A percentile compares a stretch with the other conserved stretches of the same genome.
These are phyloP conservation scores for Kodamaea neixiangensis DNA, from an alignment of 805 yeast genomes.

Conservation along the genomic window DNA sequence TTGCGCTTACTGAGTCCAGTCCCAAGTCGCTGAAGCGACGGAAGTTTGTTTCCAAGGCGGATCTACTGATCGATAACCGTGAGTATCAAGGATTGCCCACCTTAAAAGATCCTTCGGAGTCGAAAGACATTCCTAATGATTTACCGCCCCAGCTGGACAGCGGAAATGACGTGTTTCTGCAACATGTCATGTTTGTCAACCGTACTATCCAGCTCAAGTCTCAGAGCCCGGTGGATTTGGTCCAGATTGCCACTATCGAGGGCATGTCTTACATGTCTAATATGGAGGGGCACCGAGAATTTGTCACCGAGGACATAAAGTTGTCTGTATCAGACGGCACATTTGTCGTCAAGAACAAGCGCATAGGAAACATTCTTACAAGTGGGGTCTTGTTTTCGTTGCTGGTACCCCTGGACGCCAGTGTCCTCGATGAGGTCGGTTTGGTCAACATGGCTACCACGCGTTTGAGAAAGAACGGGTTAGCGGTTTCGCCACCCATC, in stretches of 20 bases:
- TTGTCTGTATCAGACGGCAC: slow-evolving; percentile 10
- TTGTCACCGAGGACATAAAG: slow-evolving; percentile 18
- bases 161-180: slow-evolving; percentile 1
- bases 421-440: slow-evolving; percentile 17
- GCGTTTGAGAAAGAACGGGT: slow-evolving; percentile 14
- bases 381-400: slow-evolving; percentile 11
- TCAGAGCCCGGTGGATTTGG: slow-evolving; percentile 14
- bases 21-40: slow-evolving; percentile 5
- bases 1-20: slow-evolving; percentile 3
- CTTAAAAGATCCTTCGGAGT: slow-evolving; percentile 18
- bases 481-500: slow-evolving; percentile 9
- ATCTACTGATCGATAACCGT: slow-evolving; percentile 1
- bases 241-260: background rate
- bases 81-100: slow-evolving; percentile 9
- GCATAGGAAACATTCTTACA: slow-evolving; percentile 8
- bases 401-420: slow-evolving; percentile 3
- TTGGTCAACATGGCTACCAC: slow-evolving; percentile 14
- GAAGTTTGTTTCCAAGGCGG: background rate
- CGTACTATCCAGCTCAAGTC: slow-evolving; percentile 11
- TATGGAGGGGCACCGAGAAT: slow-evolving; percentile 6
- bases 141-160: slow-evolving; percentile 1
- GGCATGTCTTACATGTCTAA: slow-evolving; percentile 9
- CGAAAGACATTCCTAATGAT: slow-evolving; percentile 15
- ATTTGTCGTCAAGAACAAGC: slow-evolving; percentile 12
- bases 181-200: slow-evolving; percentile 14